phyloP scores from a whole-genome alignment of 2,329 filamentous ascomycete genomes.

The Talaromyces marneffei region DNA sequence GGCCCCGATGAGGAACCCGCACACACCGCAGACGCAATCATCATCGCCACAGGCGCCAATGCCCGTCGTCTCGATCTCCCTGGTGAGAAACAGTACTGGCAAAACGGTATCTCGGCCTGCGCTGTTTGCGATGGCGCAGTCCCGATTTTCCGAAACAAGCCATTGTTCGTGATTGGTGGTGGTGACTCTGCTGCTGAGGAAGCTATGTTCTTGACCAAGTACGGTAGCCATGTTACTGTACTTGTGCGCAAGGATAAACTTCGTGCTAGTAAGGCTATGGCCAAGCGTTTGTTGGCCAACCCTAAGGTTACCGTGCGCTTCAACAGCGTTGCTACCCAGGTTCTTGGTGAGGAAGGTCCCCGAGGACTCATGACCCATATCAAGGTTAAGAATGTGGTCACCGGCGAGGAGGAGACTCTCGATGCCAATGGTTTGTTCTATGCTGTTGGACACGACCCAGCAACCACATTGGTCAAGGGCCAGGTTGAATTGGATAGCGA shows the following conservation, averaged over 20 bases:
- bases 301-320: conserved; percentile 88
- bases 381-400: conserved; percentile 71
- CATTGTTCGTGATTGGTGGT: conserved; percentile 89
- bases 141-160: conserved; percentile 96
- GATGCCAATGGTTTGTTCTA: conserved; percentile 94
- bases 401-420: conserved; percentile 72
- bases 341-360: conserved; percentile 72
- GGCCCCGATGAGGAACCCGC: conserved; percentile 59
- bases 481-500: conserved; percentile 85
- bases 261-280: conserved; percentile 87
- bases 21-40: conserved; percentile 85
- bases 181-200: conserved; percentile 97
- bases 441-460: conserved; percentile 93
- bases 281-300: conserved; percentile 71
- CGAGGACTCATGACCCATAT: conserved; percentile 80
- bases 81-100: conserved; percentile 95
- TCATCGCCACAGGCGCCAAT: conserved; percentile 92
- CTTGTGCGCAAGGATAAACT: conserved; percentile 83
- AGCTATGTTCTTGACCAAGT: conserved; percentile 95
- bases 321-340: conserved; percentile 74
- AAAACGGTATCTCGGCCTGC: conserved; percentile 91
- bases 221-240: conserved; percentile 89
- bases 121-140: conserved; percentile 96
- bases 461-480: conserved; percentile 81
- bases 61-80: conserved; percentile 74